phyloP scores from a whole-genome alignment of 352 stramenopile species.

The Globisporangium canariense region DNA sequence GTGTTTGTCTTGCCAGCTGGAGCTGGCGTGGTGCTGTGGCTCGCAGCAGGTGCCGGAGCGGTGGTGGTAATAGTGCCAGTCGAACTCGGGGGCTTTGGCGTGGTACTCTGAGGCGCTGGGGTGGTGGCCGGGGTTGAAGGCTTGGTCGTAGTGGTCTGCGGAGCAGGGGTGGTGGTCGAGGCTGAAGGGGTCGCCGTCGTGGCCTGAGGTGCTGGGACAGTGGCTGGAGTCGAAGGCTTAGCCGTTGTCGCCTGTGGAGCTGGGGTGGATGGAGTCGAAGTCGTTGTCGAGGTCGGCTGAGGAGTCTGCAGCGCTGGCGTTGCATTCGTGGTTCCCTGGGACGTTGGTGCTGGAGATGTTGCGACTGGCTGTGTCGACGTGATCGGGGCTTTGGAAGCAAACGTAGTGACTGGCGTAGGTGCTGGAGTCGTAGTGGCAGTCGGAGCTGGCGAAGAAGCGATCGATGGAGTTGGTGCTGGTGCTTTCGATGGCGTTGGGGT shows the following conservation, averaged over 20 bases:
- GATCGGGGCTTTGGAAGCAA: constrained; percentile 7
- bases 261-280: neutral
- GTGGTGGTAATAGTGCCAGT: neutral
- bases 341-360: constrained; percentile 3
- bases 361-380: neutral
- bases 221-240: neutral
- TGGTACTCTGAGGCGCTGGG: neutral
- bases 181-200: neutral
- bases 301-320: neutral
- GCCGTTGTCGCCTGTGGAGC: constrained; percentile 2
- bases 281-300: neutral
- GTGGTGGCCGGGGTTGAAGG: neutral
- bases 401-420: constrained; percentile 2
- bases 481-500: constrained; percentile 13
- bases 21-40: constrained; percentile 7
- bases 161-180: neutral
- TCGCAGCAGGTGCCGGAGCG: constrained; percentile 4
- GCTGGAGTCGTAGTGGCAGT: constrained; percentile 9
- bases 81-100: neutral
- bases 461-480: constrained; percentile 2
- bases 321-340: constrained; percentile 1
- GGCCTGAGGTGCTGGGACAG: neutral
- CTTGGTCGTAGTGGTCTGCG: neutral
- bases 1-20: constrained; percentile 1
- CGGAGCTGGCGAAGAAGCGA: constrained; percentile 7